Conservation (phyloP, 163 green algal species). For the Dunaliella salina region DNA sequence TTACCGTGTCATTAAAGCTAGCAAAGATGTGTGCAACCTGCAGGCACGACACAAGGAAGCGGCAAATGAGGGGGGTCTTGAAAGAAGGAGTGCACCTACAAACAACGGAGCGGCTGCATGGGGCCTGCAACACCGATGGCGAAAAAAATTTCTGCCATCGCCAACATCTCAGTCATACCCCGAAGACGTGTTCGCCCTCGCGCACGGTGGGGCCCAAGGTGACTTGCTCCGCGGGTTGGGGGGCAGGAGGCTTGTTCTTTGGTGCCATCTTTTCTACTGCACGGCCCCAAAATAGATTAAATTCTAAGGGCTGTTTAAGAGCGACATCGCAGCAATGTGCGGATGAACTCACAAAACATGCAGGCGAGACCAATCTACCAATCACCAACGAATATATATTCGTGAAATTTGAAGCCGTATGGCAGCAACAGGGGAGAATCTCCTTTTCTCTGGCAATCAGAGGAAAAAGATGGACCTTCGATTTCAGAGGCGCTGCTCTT, state of each 20-base stretch:
- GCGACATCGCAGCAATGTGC: no score
- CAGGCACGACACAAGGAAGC: not conserved
- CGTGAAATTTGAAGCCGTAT: no score
- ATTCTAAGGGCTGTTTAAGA: no score
- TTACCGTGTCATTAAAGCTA: constrained; percentile 97
- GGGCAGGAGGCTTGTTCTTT: constrained; percentile 44
- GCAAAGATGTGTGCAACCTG: constrained; percentile 96
- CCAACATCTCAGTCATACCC: constrained; percentile 35
- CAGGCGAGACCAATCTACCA: no score
- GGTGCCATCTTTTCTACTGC: not conserved
- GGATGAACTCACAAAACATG: no score
- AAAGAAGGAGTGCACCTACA: no score
- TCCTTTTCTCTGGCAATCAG: no score
- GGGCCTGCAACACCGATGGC: not conserved
- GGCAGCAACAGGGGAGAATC: no score
- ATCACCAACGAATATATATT: no score
- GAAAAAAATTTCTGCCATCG: not conserved
- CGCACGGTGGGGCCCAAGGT: constrained; percentile 78
- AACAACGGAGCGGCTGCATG: not conserved
- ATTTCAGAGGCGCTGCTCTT: no score
- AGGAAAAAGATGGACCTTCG: no score
- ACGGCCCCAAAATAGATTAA: no score
- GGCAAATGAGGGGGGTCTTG: not conserved
- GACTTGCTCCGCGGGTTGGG: constrained; percentile 63
- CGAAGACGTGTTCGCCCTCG: constrained; percentile 97